Evolutionary conservation across 306 rosid species (phyloP).

Genomic region (Inga oerstediana): DNA sequence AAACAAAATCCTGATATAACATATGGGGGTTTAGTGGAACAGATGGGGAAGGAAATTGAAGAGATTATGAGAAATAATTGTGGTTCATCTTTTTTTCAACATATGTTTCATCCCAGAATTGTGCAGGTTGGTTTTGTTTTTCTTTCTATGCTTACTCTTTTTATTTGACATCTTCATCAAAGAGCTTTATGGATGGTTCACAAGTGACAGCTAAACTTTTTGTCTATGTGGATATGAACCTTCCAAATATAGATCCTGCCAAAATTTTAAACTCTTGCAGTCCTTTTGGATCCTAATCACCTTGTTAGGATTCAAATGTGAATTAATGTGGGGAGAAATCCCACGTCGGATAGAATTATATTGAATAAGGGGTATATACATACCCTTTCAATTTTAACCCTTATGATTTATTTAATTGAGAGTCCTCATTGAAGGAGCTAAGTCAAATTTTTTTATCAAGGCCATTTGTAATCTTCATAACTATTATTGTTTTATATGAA

Average conservation of each 20-base stretch:
- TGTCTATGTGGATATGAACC: neutral
- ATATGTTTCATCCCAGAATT: conserved; percentile 43
- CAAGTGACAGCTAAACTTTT: neutral
- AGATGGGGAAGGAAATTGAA: conserved; percentile 34
- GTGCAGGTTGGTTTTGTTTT: conserved; percentile 49
- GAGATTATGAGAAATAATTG: conserved; percentile 40
- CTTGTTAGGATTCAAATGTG: neutral
- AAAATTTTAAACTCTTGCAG: neutral
- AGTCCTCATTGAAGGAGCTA: neutral
- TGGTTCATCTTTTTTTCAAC: conserved; percentile 34
- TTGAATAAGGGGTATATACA: neutral
- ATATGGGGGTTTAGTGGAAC: conserved; percentile 45
- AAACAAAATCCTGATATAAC: conserved; percentile 37
- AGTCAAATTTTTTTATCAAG: neutral
- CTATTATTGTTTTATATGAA: neutral
- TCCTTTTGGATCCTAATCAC: neutral
- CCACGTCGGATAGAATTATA: neutral
- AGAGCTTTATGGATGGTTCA: neutral
- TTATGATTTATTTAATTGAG: too few species aligned
- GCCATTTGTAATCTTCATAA: neutral
- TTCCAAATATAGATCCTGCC: neutral
- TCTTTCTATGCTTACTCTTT: neutral
- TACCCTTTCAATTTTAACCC: too few species aligned
- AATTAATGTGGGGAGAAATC: neutral
- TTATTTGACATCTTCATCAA: neutral